Evolutionary conservation across 1,284 basidiomycete species (phyloP).

Genomic region (Irpex sp.): DNA sequence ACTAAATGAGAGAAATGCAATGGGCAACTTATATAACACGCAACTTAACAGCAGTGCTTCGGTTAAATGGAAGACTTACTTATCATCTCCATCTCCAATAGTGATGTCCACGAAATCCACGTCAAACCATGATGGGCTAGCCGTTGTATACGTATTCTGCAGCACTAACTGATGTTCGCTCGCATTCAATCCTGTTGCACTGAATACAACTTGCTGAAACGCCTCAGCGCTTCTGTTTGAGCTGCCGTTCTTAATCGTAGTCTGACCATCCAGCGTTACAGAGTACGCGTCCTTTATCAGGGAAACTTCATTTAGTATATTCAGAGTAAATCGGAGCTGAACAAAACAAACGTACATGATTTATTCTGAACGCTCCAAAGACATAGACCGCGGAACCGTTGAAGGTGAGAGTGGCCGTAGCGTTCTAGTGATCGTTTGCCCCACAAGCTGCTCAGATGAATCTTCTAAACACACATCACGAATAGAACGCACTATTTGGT

Average conservation of each 20-base stretch:
- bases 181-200: neutral
- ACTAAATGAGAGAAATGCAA: neutral
- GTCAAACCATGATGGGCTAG: neutral
- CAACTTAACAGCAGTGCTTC: no score
- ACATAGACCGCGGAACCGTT: constrained; percentile 2
- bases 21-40: no score
- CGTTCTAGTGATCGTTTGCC: neutral
- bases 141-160: no score
- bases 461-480: neutral
- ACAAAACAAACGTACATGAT: neutral
- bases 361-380: neutral
- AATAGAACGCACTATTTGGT: neutral
- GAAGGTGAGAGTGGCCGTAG: neutral
- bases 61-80: neutral
- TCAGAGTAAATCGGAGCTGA: neutral
- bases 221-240: neutral
- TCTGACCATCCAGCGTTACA: neutral
- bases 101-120: neutral
- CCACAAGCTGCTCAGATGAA: neutral
- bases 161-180: neutral
- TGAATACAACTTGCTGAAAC: neutral
- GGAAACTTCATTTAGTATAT: neutral
- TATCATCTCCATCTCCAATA: neutral
- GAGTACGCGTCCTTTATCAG: neutral
- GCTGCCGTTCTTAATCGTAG: neutral